Conservation (phyloP, 2,329 filamentous ascomycete genomes). For the Drechslerella stenobrocha region DNA sequence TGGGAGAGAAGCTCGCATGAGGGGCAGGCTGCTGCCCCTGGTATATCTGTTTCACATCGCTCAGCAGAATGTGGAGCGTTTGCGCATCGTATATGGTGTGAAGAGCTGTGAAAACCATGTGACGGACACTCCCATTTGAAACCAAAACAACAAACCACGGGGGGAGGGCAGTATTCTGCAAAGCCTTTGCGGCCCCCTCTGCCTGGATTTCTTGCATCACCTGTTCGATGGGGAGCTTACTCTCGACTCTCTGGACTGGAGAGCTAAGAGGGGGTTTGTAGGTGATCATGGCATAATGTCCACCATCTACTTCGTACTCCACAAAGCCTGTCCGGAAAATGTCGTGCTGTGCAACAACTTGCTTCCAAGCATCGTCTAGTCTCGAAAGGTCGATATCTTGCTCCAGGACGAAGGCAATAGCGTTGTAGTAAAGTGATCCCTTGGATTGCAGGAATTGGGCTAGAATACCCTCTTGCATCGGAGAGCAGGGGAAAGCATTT, state of each 20-base stretch:
- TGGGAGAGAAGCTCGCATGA: conserved; percentile 20
- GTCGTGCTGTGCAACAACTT: conserved; percentile 62
- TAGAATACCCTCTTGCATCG: conserved; percentile 77
- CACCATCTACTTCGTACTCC: conserved; percentile 63
- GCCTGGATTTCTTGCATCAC: conserved; percentile 34
- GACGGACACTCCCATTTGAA: conserved; percentile 53
- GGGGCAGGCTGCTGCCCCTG: conserved; percentile 19
- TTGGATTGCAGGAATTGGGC: conserved; percentile 70
- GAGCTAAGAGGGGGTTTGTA: conserved; percentile 56
- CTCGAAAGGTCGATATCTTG: conserved; percentile 55
- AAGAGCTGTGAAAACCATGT: conserved; percentile 64
- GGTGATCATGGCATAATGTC: conserved; percentile 75
- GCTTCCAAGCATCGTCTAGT: conserved; percentile 65
- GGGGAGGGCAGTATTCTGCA: conserved; percentile 56
- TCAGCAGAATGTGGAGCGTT: conserved; percentile 69
- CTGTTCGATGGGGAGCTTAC: conserved; percentile 49
- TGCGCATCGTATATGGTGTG: conserved; percentile 86
- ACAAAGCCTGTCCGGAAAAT: conserved; percentile 78
- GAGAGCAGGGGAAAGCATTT: conserved; percentile 73
- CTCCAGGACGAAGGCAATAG: conserved; percentile 63
- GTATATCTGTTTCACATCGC: conserved; percentile 59
- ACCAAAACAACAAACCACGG: conserved; percentile 38
- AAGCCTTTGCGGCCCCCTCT: conserved; percentile 56
- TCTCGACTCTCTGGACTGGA: conserved; percentile 21
- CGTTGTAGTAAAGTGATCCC: conserved; percentile 75